phyloP scores from a whole-genome alignment of 2,329 filamentous ascomycete species.

The Alternaria ethzedia region DNA sequence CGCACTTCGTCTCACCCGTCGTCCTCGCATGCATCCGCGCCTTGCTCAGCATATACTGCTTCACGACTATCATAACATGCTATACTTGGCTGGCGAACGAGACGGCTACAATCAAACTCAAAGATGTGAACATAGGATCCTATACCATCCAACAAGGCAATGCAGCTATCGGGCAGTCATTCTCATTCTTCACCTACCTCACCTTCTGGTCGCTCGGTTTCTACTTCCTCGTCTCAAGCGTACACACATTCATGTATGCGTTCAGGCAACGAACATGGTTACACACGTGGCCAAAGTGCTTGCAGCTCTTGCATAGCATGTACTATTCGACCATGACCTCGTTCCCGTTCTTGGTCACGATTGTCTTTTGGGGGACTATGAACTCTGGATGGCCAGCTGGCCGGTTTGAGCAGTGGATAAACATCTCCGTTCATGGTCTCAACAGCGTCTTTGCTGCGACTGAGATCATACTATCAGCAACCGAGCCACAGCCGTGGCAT shows the following conservation, averaged over 20 bases:
- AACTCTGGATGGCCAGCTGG: conserved; percentile 51
- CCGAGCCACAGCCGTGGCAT: conserved; percentile 64
- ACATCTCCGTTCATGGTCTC: conserved; percentile 75
- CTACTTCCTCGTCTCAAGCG: conserved; percentile 71
- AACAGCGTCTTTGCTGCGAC: conserved; percentile 74
- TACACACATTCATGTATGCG: conserved; percentile 71
- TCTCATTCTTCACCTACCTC: conserved; percentile 81
- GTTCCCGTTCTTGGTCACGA: conserved; percentile 50
- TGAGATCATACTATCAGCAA: conserved; percentile 73
- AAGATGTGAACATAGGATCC: conserved; percentile 33
- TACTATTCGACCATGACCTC: conserved; percentile 48
- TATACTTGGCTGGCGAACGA: conserved; percentile 61
- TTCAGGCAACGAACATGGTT: conserved; percentile 38
- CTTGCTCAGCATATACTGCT: conserved; percentile 64
- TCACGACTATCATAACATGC: conserved; percentile 70
- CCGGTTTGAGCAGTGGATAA: conserved; percentile 56
- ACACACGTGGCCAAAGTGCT: conserved; percentile 39
- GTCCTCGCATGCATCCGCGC: conserved; percentile 64
- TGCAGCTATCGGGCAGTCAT: conserved; percentile 63
- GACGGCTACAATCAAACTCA: conserved; percentile 24
- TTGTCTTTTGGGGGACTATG: conserved; percentile 50
- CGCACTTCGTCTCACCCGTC: conserved; percentile 74
- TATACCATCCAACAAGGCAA: conserved; percentile 68
- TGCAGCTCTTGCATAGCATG: conserved; percentile 43
- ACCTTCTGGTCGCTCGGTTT: conserved; percentile 82